Evolutionary conservation across 108 stramenopile species (phyloP), one percentile per base, ranked within the genome.

Genomic region (Nannochloropsis gaditana): DNA sequence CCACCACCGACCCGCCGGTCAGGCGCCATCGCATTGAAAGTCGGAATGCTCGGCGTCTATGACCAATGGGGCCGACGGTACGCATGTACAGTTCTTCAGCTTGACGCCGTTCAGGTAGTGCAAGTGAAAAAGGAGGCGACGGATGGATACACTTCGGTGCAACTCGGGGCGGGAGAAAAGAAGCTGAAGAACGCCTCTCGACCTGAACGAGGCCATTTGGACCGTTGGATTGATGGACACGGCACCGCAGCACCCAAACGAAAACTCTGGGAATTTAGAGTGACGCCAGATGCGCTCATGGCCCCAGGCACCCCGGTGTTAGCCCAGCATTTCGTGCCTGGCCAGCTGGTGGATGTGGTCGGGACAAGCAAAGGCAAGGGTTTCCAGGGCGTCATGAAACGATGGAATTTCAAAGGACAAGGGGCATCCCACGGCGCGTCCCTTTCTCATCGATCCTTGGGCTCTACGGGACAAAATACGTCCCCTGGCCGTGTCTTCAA

Each of bases 11-110:
- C 59, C 59, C 59, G 86, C n/a, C 79, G 88, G 11, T 45, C 80
- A 85, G 98, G 96, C 4, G 94, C 94, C 17, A 82, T 99, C 84
- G 96, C 91, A 15, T 93, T 99, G 84, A 99, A 99, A 86, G 94
- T 97, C 42, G 99, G 99, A 5, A 98, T 97, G 97, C 92, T 98
- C 92, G 94, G 95, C 21, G 87, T 97, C 11, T 99, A 96, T 93
- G 98, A 99, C 86, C 91, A 89, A 17, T 98, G 96, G 96, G 99
- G 99, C 2, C 93, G 93, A 73, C 94, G 97, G 1, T 94, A 96
- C 87, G 93, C 97, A 1, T 93, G 94, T 79, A 99, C 98, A 0
- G 94, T 97, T 43, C 89, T 99, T 6, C 94, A 93, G 89, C 85
- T 97, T 42, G 97, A 99, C 87, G 92, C 90, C 84, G 96, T 96